Evolutionary conservation across 2,329 filamentous ascomycete species (phyloP).

Genomic region (Pseudogymnoascus sp.): DNA sequence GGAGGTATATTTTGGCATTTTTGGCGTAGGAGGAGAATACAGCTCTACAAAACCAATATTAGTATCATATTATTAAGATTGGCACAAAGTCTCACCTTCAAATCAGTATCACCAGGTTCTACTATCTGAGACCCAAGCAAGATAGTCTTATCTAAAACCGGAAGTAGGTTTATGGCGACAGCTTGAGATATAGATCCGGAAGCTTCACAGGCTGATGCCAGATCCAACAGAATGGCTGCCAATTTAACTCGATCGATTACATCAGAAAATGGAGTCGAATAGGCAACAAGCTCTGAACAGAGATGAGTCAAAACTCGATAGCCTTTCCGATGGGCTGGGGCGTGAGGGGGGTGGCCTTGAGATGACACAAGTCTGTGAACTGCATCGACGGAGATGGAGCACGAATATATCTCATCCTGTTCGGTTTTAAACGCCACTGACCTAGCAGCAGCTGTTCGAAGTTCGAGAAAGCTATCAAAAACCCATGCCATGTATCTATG

Average conservation of each 20-base stretch:
- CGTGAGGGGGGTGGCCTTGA: slow-evolving; percentile 13
- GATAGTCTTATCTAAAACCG: slow-evolving; percentile 9
- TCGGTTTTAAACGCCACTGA: background rate
- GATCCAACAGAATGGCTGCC: slow-evolving; percentile 19
- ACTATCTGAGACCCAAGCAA: background rate
- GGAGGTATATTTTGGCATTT: slow-evolving; percentile 13
- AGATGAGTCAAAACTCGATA: slow-evolving; percentile 22
- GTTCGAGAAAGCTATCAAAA: slow-evolving; percentile 22
- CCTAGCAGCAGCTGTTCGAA: slow-evolving; percentile 19
- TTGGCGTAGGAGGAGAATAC: slow-evolving; percentile 14
- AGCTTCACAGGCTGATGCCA: slow-evolving; percentile 19
- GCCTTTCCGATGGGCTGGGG: slow-evolving; percentile 24
- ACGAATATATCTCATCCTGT: background rate
- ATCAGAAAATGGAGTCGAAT: slow-evolving; percentile 14
- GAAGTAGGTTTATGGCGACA: slow-evolving; percentile 19
- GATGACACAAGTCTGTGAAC: slow-evolving; percentile 20
- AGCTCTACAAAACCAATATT: slow-evolving; percentile 14
- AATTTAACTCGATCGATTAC: slow-evolving; percentile 12
- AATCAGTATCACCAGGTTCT: background rate
- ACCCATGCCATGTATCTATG: slow-evolving; percentile 20
- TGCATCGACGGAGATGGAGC: slow-evolving; percentile 15
- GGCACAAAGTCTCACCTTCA: background rate
- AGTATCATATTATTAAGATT: background rate
- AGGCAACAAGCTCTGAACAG: slow-evolving; percentile 20
- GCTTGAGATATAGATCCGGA: slow-evolving; percentile 18